Evolutionary conservation across 1,139 yeast species (phyloP).

Genomic region (Wickerhamomyces sp.): DNA sequence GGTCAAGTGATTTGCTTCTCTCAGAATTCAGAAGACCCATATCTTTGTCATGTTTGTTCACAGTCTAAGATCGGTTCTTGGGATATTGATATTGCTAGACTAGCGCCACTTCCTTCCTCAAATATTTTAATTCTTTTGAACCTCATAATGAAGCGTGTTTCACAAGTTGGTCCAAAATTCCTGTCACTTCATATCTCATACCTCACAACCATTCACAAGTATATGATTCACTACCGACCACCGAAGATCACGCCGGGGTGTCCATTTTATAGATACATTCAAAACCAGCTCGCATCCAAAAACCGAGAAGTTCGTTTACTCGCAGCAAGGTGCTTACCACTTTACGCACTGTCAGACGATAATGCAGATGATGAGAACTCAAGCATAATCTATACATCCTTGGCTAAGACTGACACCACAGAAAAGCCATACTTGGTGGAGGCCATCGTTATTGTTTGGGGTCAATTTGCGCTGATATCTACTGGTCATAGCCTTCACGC

Average conservation of each 20-base stretch:
- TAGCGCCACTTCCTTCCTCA: background rate
- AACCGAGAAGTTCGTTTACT: slow-evolving; percentile 51
- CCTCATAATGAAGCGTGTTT: background rate
- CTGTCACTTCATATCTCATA: slow-evolving; percentile 35
- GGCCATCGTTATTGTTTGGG: slow-evolving; percentile 55
- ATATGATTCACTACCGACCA: slow-evolving; percentile 46
- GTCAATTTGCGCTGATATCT: slow-evolving; percentile 52
- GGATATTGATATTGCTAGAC: background rate
- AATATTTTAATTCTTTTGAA: background rate
- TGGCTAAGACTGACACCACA: slow-evolving; percentile 11
- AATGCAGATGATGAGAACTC: slow-evolving; percentile 15
- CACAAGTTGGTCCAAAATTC: slow-evolving; percentile 19
- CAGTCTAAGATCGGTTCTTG: background rate
- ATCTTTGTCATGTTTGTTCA: background rate
- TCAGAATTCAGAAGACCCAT: no score
- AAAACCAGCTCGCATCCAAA: slow-evolving; percentile 25
- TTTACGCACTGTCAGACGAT: slow-evolving; percentile 15
- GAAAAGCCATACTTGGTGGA: slow-evolving; percentile 46
- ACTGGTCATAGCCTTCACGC: slow-evolving; percentile 62
- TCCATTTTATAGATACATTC: slow-evolving; percentile 25
- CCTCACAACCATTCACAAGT: slow-evolving; percentile 39
- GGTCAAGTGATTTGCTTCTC: background rate
- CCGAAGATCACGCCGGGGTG: slow-evolving; percentile 25
- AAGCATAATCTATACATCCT: slow-evolving; percentile 8
- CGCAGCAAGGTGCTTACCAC: slow-evolving; percentile 31